A percentile compares a stretch with the other conserved stretches of the same genome.
Evolutionary conservation across 2,329 filamentous ascomycete species (phyloP).

Genomic region (Scedosporium dehoogii): DNA sequence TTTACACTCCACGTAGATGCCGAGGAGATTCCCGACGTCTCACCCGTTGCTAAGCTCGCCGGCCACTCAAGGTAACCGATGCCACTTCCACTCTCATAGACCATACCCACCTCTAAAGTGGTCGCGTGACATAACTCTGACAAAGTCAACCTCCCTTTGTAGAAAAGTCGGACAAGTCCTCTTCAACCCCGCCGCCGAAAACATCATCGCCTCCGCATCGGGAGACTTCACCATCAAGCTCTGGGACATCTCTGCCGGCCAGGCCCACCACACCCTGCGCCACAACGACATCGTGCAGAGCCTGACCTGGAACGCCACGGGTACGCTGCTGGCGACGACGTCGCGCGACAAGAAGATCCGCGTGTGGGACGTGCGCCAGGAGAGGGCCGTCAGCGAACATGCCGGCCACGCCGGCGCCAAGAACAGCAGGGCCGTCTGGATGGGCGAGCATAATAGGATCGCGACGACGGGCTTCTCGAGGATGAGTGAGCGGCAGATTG

Average conservation of each 20-base stretch:
- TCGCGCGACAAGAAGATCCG: constrained; percentile 97
- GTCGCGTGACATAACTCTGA: not conserved
- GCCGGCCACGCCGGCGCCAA: constrained; percentile 86
- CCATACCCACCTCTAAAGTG: not conserved
- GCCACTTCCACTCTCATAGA: not conserved
- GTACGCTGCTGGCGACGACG: constrained; percentile 78
- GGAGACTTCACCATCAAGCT: constrained; percentile 93
- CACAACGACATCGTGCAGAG: constrained; percentile 91
- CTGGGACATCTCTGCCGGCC: constrained; percentile 82
- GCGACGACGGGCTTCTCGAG: constrained; percentile 95
- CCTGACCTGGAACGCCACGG: constrained; percentile 88
- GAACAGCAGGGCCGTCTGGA: constrained; percentile 93
- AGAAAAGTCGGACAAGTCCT: constrained; percentile 97
- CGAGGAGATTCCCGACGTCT: constrained; percentile 73
- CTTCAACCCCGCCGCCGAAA: constrained; percentile 94
- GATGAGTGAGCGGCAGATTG: constrained; percentile 96
- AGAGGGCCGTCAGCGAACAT: constrained; percentile 75
- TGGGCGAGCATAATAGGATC: constrained; percentile 93
- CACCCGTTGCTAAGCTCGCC: constrained; percentile 68
- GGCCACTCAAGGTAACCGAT: constrained; percentile 70
- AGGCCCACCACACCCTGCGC: constrained; percentile 65
- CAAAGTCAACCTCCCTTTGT: constrained; percentile 12
- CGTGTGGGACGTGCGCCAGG: constrained; percentile 94
- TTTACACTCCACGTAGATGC: constrained; percentile 79
- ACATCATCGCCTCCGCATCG: constrained; percentile 88